Conservation (phyloP, 2,329 filamentous ascomycete species). For the Talaromyces sp. region DNA sequence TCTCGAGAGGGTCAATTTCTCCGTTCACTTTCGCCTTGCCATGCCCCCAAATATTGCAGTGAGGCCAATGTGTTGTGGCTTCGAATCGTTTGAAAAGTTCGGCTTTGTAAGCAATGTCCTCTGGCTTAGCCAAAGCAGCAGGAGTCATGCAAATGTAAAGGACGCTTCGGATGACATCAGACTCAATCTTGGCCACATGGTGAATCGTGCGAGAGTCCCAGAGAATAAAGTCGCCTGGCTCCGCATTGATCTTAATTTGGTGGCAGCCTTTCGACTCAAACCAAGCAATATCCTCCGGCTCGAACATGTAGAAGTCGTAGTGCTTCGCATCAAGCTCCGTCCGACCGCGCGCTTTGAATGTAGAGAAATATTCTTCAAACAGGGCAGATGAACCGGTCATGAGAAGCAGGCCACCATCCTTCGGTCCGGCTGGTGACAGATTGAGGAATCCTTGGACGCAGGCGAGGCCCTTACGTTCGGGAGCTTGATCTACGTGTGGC, state of each 20-base stretch:
- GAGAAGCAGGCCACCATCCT: conserved; percentile 46
- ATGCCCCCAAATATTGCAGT: no score
- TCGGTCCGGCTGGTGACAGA: conserved; percentile 40
- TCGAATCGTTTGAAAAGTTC: no score
- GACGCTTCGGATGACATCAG: conserved; percentile 36
- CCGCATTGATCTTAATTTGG: conserved; percentile 39
- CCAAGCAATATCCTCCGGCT: conserved; percentile 43
- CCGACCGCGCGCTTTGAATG: no score
- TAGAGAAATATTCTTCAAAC: conserved; percentile 43
- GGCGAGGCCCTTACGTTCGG: no score
- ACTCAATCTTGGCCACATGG: conserved; percentile 38
- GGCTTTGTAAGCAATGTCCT: no score
- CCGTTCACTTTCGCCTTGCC: no score
- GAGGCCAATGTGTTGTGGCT: no score
- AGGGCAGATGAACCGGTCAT: conserved; percentile 41
- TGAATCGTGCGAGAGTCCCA: conserved; percentile 50
- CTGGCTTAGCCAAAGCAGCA: no score
- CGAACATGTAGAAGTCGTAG: conserved; percentile 44
- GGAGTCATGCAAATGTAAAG: conserved; percentile 41
- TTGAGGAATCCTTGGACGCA: conserved; percentile 47
- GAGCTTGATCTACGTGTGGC: no score
- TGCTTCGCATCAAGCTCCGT: conserved; percentile 29
- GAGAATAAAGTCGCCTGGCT: conserved; percentile 44
- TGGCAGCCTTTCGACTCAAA: conserved; percentile 40
- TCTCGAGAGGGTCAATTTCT: no score